phyloP scores from a whole-genome alignment of 2,329 filamentous ascomycete genomes.

The Ophiosphaerella herpotricha region DNA sequence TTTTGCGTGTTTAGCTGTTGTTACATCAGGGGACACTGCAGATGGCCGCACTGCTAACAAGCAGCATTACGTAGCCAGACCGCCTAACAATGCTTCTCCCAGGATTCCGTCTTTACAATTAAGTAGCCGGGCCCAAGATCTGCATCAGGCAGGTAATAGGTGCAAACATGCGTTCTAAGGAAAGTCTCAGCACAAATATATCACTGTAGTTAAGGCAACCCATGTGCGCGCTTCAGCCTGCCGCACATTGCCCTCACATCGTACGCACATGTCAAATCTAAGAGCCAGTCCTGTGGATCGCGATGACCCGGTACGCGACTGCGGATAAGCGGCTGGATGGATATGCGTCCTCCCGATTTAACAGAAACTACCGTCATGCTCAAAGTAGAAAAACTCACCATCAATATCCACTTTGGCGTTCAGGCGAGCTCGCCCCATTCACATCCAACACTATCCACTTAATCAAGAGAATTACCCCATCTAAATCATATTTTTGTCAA shows the following conservation, averaged over 20 bases:
- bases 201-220: slow-evolving; percentile 21
- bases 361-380: not conserved
- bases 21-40: slow-evolving; percentile 38
- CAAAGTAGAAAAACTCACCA: not conserved
- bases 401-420: not conserved
- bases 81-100: slow-evolving; percentile 8
- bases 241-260: slow-evolving; percentile 17
- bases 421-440: slow-evolving; percentile 1
- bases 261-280: slow-evolving; percentile 15
- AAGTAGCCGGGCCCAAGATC: slow-evolving; percentile 4
- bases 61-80: slow-evolving; percentile 22
- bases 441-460: slow-evolving; percentile 4
- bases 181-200: slow-evolving; percentile 26
- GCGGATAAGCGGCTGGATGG: slow-evolving; percentile 19
- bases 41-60: slow-evolving; percentile 27
- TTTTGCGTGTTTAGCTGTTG: slow-evolving; percentile 31
- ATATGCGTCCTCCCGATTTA: slow-evolving; percentile 2
- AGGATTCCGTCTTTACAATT: slow-evolving; percentile 2
- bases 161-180: slow-evolving; percentile 38
- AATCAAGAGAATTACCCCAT: slow-evolving; percentile 21
- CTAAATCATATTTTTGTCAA: slow-evolving; percentile 9
- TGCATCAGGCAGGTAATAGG: slow-evolving; percentile 14
- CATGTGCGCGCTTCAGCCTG: slow-evolving; percentile 31
- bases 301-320: slow-evolving; percentile 28
- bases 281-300: slow-evolving; percentile 26